These are phyloP conservation scores for Parietichytrium sp. DNA, from an alignment of 108 stramenopile genomes.

Conservation along the genomic window DNA sequence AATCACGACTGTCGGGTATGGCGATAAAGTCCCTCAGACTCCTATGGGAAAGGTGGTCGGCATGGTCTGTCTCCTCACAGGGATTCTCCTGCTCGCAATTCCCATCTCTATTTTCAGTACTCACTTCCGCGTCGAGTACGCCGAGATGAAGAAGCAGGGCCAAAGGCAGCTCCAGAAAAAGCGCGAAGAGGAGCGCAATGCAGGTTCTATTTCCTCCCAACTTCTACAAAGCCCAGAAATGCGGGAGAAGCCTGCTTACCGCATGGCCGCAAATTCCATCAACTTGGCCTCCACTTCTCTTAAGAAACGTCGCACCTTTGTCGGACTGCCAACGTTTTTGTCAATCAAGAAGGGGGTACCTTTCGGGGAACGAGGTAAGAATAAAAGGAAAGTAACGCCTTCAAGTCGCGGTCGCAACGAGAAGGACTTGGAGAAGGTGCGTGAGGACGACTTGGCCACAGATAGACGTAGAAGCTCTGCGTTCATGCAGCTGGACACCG, in stretches of 20 bases:
- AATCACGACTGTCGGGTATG: slow-evolving; percentile 46
- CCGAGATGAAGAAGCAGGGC: not conserved
- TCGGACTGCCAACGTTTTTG: too few species aligned
- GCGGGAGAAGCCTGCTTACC: not conserved
- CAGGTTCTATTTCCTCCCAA: too few species aligned
- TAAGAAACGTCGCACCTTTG: too few species aligned
- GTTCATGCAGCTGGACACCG: not conserved
- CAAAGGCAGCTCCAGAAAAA: not conserved
- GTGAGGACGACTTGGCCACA: not conserved
- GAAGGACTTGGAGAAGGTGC: not conserved
- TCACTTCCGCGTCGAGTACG: slow-evolving; percentile 43
- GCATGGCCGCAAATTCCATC: not conserved
- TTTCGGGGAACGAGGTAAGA: too few species aligned
- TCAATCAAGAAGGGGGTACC: too few species aligned
- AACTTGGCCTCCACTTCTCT: too few species aligned
- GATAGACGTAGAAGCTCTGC: too few species aligned
- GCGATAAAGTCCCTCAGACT: slow-evolving; percentile 25
- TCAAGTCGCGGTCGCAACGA: too few species aligned
- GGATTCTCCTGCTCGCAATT: slow-evolving; percentile 39
- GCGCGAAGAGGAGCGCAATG: not conserved
- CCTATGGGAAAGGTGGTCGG: slow-evolving; percentile 20
- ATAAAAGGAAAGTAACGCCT: too few species aligned
- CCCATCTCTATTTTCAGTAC: slow-evolving; percentile 44
- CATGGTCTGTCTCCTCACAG: slow-evolving; percentile 4
- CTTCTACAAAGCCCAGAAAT: not conserved